Evolutionary conservation across 2,329 filamentous ascomycete genomes (phyloP), one percentile per base, ranked within the genome.

Genomic region (Penicillium sp.): DNA sequence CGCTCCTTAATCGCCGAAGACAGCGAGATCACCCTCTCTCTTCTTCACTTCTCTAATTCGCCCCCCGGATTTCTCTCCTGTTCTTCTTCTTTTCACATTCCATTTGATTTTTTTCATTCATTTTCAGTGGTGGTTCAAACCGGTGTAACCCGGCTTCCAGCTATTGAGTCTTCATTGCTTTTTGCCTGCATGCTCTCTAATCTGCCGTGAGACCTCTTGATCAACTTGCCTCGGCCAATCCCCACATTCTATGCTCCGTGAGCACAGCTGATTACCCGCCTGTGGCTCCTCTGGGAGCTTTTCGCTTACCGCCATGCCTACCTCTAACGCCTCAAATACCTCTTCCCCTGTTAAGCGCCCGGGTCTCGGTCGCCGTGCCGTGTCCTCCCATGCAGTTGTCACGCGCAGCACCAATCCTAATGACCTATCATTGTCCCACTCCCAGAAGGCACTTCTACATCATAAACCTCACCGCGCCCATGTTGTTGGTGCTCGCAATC

Each of bases 401-500:
- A 74, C 72, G 67, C 72, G 72, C 38, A 31, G 27, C 60, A 61
- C 71, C 51, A 72, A 67, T 58, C 63, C 68, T 52, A 67, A 58
- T 51, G 73, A 76, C 43, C 64, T 72, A 56, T 69, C 69, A 45
- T 59, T 70, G 55, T 69, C 71, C 56, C 69, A 71, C 52, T 58
- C 67, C 54, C 69, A 71, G 54, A 76, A 72, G 64, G 54, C 64
- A 17, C 52, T 65, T 41, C 58, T 67, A 27, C 73, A 75, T 56
- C 72, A 75, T 53, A 75, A 75, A 59, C 62, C 67, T 35, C 73
- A 76, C 62, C 75, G 77, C 43, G 67, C 76, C 37, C 77, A 80
- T 69, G 69, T 78, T 37, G 77, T 79, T 43, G 77, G 71, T 45
- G 69, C 68, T 41, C 71, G 74, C 50, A 67, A 68, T 50, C 77